These are phyloP conservation scores for Aspergillus ochraceus DNA, from an alignment of 2,329 filamentous ascomycete species.

Conservation along the genomic window DNA sequence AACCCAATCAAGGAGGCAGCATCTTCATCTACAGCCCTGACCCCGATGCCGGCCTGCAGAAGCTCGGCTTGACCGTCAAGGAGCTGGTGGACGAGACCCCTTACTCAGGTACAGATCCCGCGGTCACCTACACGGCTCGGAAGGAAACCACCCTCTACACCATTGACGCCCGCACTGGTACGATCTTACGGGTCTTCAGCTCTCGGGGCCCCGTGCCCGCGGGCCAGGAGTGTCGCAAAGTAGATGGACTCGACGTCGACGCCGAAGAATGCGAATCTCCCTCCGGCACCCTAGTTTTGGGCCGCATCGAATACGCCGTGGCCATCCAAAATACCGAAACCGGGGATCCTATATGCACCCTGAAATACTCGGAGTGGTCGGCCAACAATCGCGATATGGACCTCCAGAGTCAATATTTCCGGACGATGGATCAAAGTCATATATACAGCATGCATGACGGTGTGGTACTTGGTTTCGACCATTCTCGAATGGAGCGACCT, in stretches of 20 bases:
- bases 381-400: slow-evolving; percentile 90
- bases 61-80: slow-evolving; percentile 60
- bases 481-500: slow-evolving; percentile 55
- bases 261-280: slow-evolving; percentile 72
- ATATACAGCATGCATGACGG: slow-evolving; percentile 86
- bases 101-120: slow-evolving; percentile 71
- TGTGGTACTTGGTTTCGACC: slow-evolving; percentile 76
- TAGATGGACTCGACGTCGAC: slow-evolving; percentile 61
- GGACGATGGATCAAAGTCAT: slow-evolving; percentile 82
- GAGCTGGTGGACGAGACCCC: slow-evolving; percentile 82
- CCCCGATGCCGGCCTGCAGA: slow-evolving; percentile 47
- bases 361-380: slow-evolving; percentile 92
- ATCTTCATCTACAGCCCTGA: slow-evolving; percentile 83
- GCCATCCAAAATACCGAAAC: slow-evolving; percentile 74
- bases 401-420: slow-evolving; percentile 76
- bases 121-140: slow-evolving; percentile 84
- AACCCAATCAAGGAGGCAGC: slow-evolving; percentile 82
- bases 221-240: slow-evolving; percentile 71
- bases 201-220: slow-evolving; percentile 69
- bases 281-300: slow-evolving; percentile 77
- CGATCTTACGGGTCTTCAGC: slow-evolving; percentile 80
- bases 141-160: slow-evolving; percentile 90
- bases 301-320: slow-evolving; percentile 86
- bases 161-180: slow-evolving; percentile 81
- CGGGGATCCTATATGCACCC: slow-evolving; percentile 76